A percentile compares a stretch with the other conserved stretches of the same genome.
phyloP scores from a whole-genome alignment of 805 yeast species.

The Pichia kluyveri region DNA sequence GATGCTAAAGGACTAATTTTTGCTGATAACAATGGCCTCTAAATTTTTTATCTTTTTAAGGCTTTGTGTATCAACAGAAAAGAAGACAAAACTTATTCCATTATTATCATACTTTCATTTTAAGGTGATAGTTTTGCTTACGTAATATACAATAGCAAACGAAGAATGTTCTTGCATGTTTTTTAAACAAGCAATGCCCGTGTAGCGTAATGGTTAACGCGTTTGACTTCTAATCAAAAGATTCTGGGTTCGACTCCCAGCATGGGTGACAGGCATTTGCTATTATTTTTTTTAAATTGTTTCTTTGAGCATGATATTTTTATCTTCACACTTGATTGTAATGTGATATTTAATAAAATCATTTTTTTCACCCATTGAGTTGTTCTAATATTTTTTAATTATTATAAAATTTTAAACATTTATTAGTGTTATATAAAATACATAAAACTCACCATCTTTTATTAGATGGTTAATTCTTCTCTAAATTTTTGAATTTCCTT shows the following conservation, averaged over 20 bases:
- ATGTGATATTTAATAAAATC: no score
- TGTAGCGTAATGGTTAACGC: slow-evolving; percentile 62
- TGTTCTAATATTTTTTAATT: neutral
- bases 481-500: slow-evolving; percentile 50
- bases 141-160: no score
- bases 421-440: neutral
- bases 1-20: no score
- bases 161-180: no score
- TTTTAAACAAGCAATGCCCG: slow-evolving; percentile 27
- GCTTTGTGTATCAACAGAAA: no score
- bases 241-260: slow-evolving; percentile 57
- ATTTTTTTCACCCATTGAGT: neutral
- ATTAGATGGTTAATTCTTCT: slow-evolving; percentile 22
- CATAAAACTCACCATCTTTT: neutral
- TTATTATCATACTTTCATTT: no score
- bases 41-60: no score
- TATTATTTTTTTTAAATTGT: slow-evolving; percentile 5
- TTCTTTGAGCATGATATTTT: neutral
- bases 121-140: no score
- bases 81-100: no score
- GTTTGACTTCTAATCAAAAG: slow-evolving; percentile 60
- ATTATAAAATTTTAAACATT: no score
- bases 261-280: slow-evolving; percentile 27
- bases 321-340: no score
- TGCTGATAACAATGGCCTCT: no score